phyloP scores from a whole-genome alignment of 2,329 filamentous ascomycete genomes.

The Diaporthe sp. region DNA sequence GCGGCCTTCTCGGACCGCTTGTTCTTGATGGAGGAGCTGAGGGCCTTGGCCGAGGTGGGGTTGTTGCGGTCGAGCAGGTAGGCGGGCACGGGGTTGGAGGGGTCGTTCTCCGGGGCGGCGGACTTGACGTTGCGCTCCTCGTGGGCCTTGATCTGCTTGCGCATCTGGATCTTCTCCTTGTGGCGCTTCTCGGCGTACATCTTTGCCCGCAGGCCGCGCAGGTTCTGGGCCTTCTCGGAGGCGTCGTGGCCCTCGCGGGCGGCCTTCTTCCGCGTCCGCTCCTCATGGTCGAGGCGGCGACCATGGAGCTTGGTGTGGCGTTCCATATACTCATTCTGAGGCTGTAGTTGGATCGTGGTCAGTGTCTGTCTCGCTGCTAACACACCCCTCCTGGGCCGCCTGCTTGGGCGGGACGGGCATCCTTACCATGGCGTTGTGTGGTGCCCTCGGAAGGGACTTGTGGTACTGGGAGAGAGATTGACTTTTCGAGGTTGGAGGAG shows the following conservation, averaged over 20 bases:
- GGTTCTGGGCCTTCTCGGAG: conserved; percentile 91
- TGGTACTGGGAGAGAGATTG: not conserved
- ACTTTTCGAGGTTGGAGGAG: not conserved
- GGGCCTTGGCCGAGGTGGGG: conserved; percentile 55
- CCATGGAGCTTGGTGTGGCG: conserved; percentile 76
- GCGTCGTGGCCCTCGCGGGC: conserved; percentile 92
- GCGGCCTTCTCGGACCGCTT: conserved; percentile 95
- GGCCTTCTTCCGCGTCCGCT: conserved; percentile 86
- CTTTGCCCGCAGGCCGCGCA: conserved; percentile 93
- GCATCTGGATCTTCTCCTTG: conserved; percentile 99
- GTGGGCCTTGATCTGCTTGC: conserved; percentile 92
- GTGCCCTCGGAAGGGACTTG: conserved; percentile 40
- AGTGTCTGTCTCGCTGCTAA: conserved; percentile 42
- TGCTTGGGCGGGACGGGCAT: conserved; percentile 22
- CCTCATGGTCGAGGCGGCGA: conserved; percentile 73
- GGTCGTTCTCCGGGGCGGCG: conserved; percentile 81
- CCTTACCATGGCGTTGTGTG: conserved; percentile 38
- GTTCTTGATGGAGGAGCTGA: conserved; percentile 89
- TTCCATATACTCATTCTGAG: conserved; percentile 90
- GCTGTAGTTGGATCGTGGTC: conserved; percentile 60
- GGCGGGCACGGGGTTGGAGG: conserved; percentile 85
- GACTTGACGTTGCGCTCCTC: conserved; percentile 98
- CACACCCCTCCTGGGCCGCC: conserved; percentile 39
- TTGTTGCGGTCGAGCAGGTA: conserved; percentile 90
- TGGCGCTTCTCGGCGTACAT: conserved; percentile 92